Conservation (phyloP, 2,329 filamentous ascomycete genomes). For the Xylariomycetidae sp. region DNA sequence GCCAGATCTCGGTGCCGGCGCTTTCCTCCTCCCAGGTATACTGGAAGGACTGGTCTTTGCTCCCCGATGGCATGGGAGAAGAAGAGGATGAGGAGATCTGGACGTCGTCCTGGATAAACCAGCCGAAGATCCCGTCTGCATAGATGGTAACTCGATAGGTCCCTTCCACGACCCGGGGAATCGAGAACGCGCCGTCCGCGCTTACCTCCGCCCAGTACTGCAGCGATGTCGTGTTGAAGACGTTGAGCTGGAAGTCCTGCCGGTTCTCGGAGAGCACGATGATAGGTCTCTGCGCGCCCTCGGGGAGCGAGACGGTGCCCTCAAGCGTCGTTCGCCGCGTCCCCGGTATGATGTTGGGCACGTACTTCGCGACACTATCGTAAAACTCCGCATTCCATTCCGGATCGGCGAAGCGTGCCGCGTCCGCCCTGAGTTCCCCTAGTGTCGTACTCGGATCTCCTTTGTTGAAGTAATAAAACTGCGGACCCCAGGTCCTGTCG, state of each 20-base stretch:
- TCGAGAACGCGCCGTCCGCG: conserved; percentile 39
- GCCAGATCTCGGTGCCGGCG: conserved; percentile 54
- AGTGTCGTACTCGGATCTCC: conserved; percentile 41
- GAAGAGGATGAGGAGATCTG: conserved; percentile 32
- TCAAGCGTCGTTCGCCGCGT: conserved; percentile 46
- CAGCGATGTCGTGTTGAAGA: conserved; percentile 44
- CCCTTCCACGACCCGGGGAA: conserved; percentile 51
- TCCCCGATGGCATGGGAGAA: no score
- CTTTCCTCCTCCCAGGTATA: conserved; percentile 49
- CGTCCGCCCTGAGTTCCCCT: conserved; percentile 48
- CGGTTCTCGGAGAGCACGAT: conserved; percentile 50
- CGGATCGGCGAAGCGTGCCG: conserved; percentile 44
- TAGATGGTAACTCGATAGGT: conserved; percentile 60
- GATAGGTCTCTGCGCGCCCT: conserved; percentile 45
- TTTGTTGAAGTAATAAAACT: conserved; percentile 61
- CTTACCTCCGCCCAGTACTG: conserved; percentile 59
- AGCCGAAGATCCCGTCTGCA: conserved; percentile 57
- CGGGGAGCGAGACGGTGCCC: conserved; percentile 47
- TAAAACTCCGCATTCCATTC: conserved; percentile 59
- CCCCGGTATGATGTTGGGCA: conserved; percentile 54
- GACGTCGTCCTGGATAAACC: conserved; percentile 50
- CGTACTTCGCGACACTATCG: conserved; percentile 54
- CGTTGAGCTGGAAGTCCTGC: conserved; percentile 55
- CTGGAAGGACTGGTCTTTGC: conserved; percentile 29
- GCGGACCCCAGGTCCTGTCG: conserved; percentile 60